Percentiles rank a stretch among this genome's conserved stretches.
Evolutionary conservation across 2,329 filamentous ascomycete species (phyloP).

Genomic region (Harringtonia lauricola): DNA sequence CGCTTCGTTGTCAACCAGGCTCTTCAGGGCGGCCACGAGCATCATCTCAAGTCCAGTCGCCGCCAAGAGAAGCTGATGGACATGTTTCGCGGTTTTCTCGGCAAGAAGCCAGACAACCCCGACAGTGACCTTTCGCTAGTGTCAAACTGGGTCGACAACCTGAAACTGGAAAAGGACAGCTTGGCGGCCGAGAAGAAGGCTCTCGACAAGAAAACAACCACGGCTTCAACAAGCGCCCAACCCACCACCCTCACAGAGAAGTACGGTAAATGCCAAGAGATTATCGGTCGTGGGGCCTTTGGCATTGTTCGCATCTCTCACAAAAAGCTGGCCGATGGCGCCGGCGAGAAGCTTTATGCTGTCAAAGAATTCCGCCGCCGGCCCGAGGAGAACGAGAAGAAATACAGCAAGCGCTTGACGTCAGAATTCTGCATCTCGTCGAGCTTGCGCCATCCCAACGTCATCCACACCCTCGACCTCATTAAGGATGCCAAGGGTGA

Average conservation of each 20-base stretch:
- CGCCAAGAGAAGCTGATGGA: slow-evolving; percentile 91
- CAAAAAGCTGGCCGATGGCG: slow-evolving; percentile 78
- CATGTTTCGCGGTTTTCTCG: slow-evolving; percentile 79
- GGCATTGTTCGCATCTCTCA: slow-evolving; percentile 96
- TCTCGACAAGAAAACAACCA: slow-evolving; percentile 7
- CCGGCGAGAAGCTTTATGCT: slow-evolving; percentile 80
- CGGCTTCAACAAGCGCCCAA: slow-evolving; percentile 20
- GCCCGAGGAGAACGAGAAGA: slow-evolving; percentile 89
- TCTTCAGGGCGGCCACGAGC: slow-evolving; percentile 63
- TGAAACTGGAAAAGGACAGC: slow-evolving; percentile 76
- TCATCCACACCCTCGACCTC: slow-evolving; percentile 94
- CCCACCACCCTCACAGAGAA: slow-evolving; percentile 70
- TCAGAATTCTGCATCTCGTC: slow-evolving; percentile 98
- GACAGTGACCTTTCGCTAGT: slow-evolving; percentile 85
- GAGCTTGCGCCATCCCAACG: slow-evolving; percentile 89
- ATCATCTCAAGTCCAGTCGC: slow-evolving; percentile 79
- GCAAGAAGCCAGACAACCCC: slow-evolving; percentile 66
- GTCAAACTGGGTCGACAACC: slow-evolving; percentile 89
- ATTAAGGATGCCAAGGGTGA: slow-evolving; percentile 94
- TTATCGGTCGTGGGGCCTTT: slow-evolving; percentile 91
- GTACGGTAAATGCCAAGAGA: slow-evolving; percentile 96
- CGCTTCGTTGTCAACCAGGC: slow-evolving; percentile 41
- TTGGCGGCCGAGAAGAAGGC: slow-evolving; percentile 54
- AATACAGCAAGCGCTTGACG: slow-evolving; percentile 94
- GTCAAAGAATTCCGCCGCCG: slow-evolving; percentile 96